Percentiles rank a stretch among this genome's conserved stretches.
phyloP scores from a whole-genome alignment of 148 eudicot genomes.

The Cornus suecica region DNA sequence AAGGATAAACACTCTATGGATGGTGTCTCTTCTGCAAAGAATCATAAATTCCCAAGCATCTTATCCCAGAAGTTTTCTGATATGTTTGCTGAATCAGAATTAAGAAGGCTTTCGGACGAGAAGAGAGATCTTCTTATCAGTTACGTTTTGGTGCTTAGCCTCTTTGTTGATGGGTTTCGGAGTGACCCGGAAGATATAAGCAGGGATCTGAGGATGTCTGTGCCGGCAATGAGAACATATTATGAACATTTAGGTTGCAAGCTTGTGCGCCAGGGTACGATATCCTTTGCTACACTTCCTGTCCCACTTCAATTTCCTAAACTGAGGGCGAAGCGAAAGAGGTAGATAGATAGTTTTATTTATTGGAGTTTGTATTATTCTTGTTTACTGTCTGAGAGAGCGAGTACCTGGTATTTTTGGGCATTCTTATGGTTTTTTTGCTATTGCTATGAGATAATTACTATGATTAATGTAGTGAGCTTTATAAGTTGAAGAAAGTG shows the following conservation, averaged over 20 bases:
- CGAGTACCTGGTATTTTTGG: too few species aligned
- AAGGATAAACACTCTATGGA: constrained; percentile 58
- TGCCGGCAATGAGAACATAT: constrained; percentile 36
- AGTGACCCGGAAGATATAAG: constrained; percentile 69
- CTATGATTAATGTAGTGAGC: too few species aligned
- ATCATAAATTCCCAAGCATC: constrained; percentile 58
- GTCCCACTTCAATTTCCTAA: constrained; percentile 58
- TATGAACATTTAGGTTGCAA: constrained; percentile 71
- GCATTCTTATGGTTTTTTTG: too few species aligned
- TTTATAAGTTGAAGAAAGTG: too few species aligned
- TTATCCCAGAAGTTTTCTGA: constrained; percentile 50
- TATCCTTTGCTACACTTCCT: constrained; percentile 53
- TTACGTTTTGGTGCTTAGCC: constrained; percentile 68
- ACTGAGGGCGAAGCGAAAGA: constrained; percentile 38
- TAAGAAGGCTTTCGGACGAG: constrained; percentile 53
- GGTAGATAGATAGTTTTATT: constrained; percentile 19
- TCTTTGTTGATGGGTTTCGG: constrained; percentile 61
- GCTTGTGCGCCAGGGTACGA: constrained; percentile 27
- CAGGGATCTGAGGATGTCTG: constrained; percentile 62
- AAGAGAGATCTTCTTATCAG: constrained; percentile 61
- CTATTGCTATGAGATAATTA: too few species aligned
- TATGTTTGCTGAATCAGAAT: constrained; percentile 51
- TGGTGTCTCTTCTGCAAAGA: constrained; percentile 49
- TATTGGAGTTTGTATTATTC: not conserved
- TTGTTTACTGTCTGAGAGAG: not conserved